Conservation (phyloP, 352 stramenopile species). For the Phytopythium litorale region DNA sequence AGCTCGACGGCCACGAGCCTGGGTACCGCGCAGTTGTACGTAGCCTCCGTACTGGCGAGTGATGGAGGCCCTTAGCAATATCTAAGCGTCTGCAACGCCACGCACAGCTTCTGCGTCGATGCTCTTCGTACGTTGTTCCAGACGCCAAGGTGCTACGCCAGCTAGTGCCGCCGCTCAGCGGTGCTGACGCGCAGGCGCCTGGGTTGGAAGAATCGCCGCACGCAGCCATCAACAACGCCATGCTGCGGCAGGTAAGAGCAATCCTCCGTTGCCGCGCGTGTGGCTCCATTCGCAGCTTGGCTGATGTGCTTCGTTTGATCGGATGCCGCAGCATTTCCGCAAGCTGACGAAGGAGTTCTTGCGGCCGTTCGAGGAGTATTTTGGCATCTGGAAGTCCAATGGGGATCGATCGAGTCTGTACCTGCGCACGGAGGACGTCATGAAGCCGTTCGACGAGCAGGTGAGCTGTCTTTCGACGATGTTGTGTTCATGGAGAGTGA, state of each 20-base stretch:
- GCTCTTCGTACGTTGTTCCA: slow-evolving; percentile 44
- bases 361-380: slow-evolving; percentile 86
- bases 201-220: slow-evolving; percentile 62
- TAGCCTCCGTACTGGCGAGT: not conserved
- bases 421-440: slow-evolving; percentile 56
- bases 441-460: slow-evolving; percentile 70
- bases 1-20: slow-evolving; percentile 34
- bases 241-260: slow-evolving; percentile 63
- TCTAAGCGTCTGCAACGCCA: not conserved
- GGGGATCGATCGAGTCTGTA: slow-evolving; percentile 62
- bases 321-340: slow-evolving; percentile 65
- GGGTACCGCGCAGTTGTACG: slow-evolving; percentile 37
- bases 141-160: slow-evolving; percentile 64
- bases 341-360: slow-evolving; percentile 83
- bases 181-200: slow-evolving; percentile 39
- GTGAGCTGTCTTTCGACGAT: slow-evolving; percentile 8
- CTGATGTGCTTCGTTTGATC: not conserved
- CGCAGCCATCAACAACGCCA: slow-evolving; percentile 81
- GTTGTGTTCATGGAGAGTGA: not conserved
- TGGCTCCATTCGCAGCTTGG: not conserved
- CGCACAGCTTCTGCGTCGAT: slow-evolving; percentile 53
- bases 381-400: slow-evolving; percentile 74
- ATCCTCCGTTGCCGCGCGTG: no score
- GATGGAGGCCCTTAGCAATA: not conserved
- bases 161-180: slow-evolving; percentile 48